Percentiles rank a stretch among this genome's conserved stretches.
Conservation (phyloP, 2,329 filamentous ascomycete species). For the Xylaria multiplex region DNA sequence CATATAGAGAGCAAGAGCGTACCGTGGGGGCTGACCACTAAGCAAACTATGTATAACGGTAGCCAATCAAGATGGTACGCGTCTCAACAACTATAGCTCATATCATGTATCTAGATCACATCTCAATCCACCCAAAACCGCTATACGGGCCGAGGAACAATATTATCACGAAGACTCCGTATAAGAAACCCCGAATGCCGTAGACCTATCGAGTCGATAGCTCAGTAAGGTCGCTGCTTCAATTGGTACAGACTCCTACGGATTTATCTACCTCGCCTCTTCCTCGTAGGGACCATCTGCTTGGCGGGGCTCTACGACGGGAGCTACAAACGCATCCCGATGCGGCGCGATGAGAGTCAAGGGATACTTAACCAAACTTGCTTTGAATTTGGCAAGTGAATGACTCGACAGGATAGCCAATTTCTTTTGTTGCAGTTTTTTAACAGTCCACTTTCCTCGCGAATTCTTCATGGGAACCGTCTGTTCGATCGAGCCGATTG, state of each 20-base stretch:
- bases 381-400: slow-evolving; percentile 37
- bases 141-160: background rate
- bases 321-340: background rate
- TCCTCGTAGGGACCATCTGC: background rate
- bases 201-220: too few species aligned
- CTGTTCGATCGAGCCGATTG: slow-evolving; percentile 24
- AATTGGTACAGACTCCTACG: too few species aligned
- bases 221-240: background rate
- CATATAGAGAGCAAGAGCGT: background rate
- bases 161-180: background rate
- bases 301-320: background rate
- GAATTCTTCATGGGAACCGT: slow-evolving; percentile 19
- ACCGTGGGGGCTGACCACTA: slow-evolving; percentile 6
- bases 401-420: slow-evolving; percentile 28
- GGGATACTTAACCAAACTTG: slow-evolving; percentile 29
- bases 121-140: slow-evolving; percentile 1
- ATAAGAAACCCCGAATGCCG: background rate
- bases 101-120: slow-evolving; percentile 23
- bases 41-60: background rate
- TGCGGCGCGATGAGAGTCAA: slow-evolving; percentile 27
- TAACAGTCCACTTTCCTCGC: background rate
- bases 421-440: background rate
- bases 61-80: background rate
- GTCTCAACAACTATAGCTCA: slow-evolving; percentile 7
- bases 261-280: too few species aligned